Base-by-base conservation (phyloP, 768 basidiomycete genomes). In the Xerocomus brunneocitrinus region DNA sequence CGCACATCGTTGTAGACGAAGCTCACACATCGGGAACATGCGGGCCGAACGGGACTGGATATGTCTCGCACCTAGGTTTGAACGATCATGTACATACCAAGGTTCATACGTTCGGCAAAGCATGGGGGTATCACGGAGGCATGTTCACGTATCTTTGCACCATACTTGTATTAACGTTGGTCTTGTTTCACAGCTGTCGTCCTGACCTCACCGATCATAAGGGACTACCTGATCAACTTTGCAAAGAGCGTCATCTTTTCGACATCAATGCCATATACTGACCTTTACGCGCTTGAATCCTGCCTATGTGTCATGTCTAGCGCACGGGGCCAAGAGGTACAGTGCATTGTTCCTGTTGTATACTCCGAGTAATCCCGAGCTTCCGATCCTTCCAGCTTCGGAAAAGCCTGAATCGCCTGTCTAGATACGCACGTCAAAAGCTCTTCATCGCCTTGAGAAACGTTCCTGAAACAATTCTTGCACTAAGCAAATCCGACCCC, bases 11-110 rank as follows among this genome's bases (percentile, higher is more conserved):
- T 6, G 71, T 82, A 7, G 82, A 83, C 54, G 82, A 82, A 62
- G 81, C 81, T 0, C 82, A 84, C 54, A 74, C 81, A 5, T 80
- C 78, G 0, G 82, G 78, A 0, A 62, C 78, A 19, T 79, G 74
- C 56, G 82, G 82, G 0, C 59, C 66, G 0, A 55, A 71, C 5
- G 82, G 82, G 0, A 60, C 75, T 19, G 82, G 82, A 0, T 63
- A 58, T 32, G 72, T 75, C 12, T 64, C 70, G 40, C 58, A 67
- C 16, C 67, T 81, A 7, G 77, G 76, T 0, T 62, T 80, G 36
- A 68, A 73, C 46, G 62, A 72, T 19, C 70, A 73, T 13, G 66
- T 83, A 3, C 68, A 73, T 3, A 73, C 79, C 3, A 68, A 75
- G 25, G 56, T 83, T 14, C 78, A 80, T 61, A 81, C 80, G 0